Base-by-base conservation (phyloP, 371 early-diverging fungal species). In the Rhizopus delemar region DNA sequence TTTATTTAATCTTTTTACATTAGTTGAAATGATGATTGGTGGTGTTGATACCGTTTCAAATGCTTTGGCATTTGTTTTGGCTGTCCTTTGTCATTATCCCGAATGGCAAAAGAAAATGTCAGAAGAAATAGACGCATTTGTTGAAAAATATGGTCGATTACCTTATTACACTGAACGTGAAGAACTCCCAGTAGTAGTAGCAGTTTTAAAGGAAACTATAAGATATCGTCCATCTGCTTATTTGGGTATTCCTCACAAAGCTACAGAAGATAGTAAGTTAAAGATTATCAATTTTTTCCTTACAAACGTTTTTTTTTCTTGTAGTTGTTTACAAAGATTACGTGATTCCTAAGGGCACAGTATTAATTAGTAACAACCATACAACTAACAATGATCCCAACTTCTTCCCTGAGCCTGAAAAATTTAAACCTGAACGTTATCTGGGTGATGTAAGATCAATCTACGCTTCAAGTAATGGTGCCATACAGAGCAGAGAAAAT, bases 181-280 rank as follows among this genome's bases (percentile, higher is more conserved):
- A 2, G 41, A 54, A 6, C 8, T 62, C 3, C 67, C 67, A 15
- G 50, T 38, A 6, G 46, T 51, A 15, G 13, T 56, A 34, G 49
- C 62, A n/a, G 59, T 62, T 0, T 50, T 56, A 4, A 67, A 62
- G 13, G 62, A 67, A 51, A 46, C 48, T 9, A 51, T 67, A 39
- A 33, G 67, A 41, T 62, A 46, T 22, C 48, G 48, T 5, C 56
- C 67, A 1, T 51, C 56, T 1, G 46, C 55, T 0, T 33, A 36
- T 8, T 59, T 67, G 33, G 59, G 62, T 7, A 34, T 62, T 9
- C 52, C 67, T 5, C 67, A 67, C 31, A 16, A 41, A 16, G 41
- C 35, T 5, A 32, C 9, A 2, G 45, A 34, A 50, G 66, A 66
- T 15, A 51, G 66, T 66, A 57, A 43, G 62, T 9, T 29, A 5